Evolutionary conservation across 352 stramenopile species (phyloP), one percentile per base, ranked within the genome.

Genomic region (Globisporangium rhizosaccharum): DNA sequence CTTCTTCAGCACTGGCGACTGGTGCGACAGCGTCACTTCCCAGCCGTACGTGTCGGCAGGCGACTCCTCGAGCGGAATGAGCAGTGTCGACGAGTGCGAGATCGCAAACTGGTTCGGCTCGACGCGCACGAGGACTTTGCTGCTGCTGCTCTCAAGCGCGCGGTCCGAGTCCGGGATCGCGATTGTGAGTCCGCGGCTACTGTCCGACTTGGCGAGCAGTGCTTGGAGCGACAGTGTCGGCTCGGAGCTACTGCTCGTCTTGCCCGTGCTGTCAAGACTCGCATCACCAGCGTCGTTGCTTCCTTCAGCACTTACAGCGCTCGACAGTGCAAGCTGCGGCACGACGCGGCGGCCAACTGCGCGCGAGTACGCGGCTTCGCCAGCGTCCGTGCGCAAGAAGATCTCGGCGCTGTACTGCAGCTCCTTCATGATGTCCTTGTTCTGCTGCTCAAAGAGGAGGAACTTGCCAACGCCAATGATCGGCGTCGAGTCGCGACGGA

Each of bases 361-460:
- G 23, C 79, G 73, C 63, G 77, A 92, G 58, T 91, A 96, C 9
- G 84, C 85, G 53, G 39, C 68, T 70, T 96, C 84, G 7, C 82
- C 81, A 33, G 76, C 79, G 37, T 72, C 59, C 3, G 79, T 94
- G 37, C 82, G 71, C 15, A 82, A 67, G 56, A 86, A 96, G 2
- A 94, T 80, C 58, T 96, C 87, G 1, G 85, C 85, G 48, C 85
- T 91, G 63, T 92, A 96, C 61, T 94, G 83, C 11, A 96, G 67
- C 57, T 96, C 87, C 62, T 96, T 96, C 54, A 96, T 70, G n/a
- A 96, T 81, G 44, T 96, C 87, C 60, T 94, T 94, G 70, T 94
- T 96, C 51, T 94, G 84, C 57, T 94, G 87, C 55, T 94, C 85
- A 58, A 88, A 96, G 3, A 96, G 61, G n/a, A 94, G 53, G 48